Base-by-base conservation (phyloP, 495 filamentous ascomycete genomes). In the Clohesyomyces aquaticus region DNA sequence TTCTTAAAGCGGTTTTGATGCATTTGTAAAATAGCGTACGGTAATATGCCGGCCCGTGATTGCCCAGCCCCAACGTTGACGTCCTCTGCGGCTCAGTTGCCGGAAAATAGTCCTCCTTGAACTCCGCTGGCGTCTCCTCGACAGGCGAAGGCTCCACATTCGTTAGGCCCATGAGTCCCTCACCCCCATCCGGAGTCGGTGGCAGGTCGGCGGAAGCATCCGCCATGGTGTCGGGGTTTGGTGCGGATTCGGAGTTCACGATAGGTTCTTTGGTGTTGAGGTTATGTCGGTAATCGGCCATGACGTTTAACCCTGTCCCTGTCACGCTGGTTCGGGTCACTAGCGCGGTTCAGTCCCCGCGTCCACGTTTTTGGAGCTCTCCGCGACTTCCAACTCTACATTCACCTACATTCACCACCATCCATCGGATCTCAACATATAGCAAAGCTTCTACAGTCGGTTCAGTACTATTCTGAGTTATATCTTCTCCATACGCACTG, bases 71-170 rank as follows among this genome's bases (percentile, higher is more conserved):
- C 19, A 77, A 64, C n/a, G 73, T 71, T 25, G 65, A 63, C 35
- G 73, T 63, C 49, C 68, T 65, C n/a, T 55, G 27, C 35, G 59
- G 55, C n/a, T 47, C n/a, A 59, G 61, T 68, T 25, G 41, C 35
- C 45, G 81, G 78, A 47, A 86, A 79, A 55, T 87, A 87, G 61
- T 82, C 81, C 38, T 88, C 84, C 52, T 72, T 75, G 22, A 79
- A 67, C 18, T 82, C 77, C 0, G 79, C 75, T 10, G 81, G 82
- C 3, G 67, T 77, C 35, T 86, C 84, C 12, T 93, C 88, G 27
- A 95, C 88, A 0, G 92, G 92, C 10, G 86, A 84, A 10, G 92
- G 92, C 45, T 95, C 92, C 26, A 96, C 77, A 59, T 92, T 84
- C 54, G 88, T 81, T 67, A 96, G 83, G 26, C 87, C 90, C 32